phyloP scores from a whole-genome alignment of 2,329 filamentous ascomycete genomes.

The Proliferodiscus dingleyae region DNA sequence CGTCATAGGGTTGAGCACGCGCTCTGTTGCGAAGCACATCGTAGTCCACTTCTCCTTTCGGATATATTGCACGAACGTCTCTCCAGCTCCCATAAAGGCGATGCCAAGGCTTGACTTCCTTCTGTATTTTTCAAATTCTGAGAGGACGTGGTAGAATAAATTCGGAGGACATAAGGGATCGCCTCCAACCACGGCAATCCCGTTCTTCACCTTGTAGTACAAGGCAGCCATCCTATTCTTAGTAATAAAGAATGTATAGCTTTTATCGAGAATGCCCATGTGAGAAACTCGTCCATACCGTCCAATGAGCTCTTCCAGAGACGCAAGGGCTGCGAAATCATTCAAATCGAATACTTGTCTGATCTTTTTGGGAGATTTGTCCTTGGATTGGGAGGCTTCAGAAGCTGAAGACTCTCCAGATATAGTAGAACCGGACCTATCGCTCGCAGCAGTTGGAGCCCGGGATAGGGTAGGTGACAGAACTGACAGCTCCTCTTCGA shows the following conservation, averaged over 20 bases:
- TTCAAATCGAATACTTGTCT: constrained; percentile 27
- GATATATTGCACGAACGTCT: constrained; percentile 31
- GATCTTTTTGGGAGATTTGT: not conserved
- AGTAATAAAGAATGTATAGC: constrained; percentile 38
- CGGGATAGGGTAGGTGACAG: not conserved
- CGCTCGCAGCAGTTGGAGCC: not conserved
- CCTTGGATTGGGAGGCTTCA: not conserved
- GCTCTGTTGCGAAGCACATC: constrained; percentile 35
- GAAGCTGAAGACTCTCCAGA: not conserved
- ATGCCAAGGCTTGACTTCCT: constrained; percentile 30
- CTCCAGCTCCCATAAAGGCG: constrained; percentile 35
- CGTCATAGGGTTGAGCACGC: constrained; percentile 37
- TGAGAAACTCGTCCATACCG: constrained; percentile 36
- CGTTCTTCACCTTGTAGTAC: constrained; percentile 35
- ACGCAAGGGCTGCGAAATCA: constrained; percentile 31
- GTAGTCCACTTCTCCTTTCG: constrained; percentile 31
- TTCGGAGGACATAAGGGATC: constrained; percentile 34
- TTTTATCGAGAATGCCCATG: constrained; percentile 39
- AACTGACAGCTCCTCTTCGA: not conserved
- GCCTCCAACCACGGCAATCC: constrained; percentile 36
- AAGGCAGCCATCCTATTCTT: constrained; percentile 32
- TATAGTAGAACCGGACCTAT: not conserved
- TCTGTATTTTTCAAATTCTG: constrained; percentile 34
- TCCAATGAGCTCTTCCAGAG: constrained; percentile 30
- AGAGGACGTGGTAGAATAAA: constrained; percentile 26